These are phyloP conservation scores for Euphorbia peplus DNA, from an alignment of 345 rosid genomes.

Conservation along the genomic window DNA sequence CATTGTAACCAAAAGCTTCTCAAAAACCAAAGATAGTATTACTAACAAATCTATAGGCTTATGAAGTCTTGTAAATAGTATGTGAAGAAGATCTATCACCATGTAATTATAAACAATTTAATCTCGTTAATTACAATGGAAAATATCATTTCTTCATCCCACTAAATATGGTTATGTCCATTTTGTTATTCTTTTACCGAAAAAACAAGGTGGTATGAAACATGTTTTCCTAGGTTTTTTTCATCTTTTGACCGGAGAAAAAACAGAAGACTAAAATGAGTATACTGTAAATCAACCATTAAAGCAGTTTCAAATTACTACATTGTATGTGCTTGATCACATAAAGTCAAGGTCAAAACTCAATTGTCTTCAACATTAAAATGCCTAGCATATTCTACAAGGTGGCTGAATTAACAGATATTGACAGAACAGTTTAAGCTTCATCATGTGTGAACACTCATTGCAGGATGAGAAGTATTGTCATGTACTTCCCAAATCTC, in stretches of 20 bases:
- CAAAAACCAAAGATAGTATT: neutral
- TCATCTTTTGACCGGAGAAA: neutral
- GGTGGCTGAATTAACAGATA: neutral
- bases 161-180: neutral
- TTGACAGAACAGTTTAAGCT: neutral
- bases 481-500: slow-evolving; percentile 11
- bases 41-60: neutral
- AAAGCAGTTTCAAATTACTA: neutral
- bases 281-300: neutral
- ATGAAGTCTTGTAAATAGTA: neutral
- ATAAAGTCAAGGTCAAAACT: neutral
- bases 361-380: neutral
- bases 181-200: neutral
- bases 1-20: neutral
- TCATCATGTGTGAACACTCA: neutral
- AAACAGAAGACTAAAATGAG: neutral
- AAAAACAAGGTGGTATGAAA: neutral
- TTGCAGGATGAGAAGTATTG: neutral
- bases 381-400: neutral
- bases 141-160: neutral
- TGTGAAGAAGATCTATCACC: neutral
- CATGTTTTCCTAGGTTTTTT: neutral
- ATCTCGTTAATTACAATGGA: neutral
- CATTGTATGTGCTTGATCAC: slow-evolving; percentile 2
- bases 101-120: neutral